phyloP scores from a whole-genome alignment of 83 land plant genomes.

The Diphasiastrum complanatum region DNA sequence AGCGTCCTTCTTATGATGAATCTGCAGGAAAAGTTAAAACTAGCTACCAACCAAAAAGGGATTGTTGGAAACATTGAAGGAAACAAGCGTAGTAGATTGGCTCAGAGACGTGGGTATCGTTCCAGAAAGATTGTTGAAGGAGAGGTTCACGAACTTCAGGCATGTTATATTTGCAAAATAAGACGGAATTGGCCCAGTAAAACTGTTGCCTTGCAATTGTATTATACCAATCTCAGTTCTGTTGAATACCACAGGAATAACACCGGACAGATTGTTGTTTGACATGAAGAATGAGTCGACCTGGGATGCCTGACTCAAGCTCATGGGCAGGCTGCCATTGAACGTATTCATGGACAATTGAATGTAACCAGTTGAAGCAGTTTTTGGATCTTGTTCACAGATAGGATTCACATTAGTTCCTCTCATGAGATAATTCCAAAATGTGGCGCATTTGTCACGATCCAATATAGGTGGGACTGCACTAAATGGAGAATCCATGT shows the following conservation, averaged over 20 bases:
- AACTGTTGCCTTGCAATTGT: conserved; percentile 33
- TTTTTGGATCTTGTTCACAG: conserved; percentile 24
- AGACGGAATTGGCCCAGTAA: conserved; percentile 48
- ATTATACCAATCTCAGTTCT: conserved; percentile 33
- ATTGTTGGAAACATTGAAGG: too few relatives aligned
- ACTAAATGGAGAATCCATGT: too few relatives aligned
- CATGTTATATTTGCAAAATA: conserved; percentile 37
- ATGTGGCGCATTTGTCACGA: too few relatives aligned
- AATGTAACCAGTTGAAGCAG: conserved; percentile 26
- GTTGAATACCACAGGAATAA: conserved; percentile 37
- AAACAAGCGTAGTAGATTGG: too few relatives aligned
- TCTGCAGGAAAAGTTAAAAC: too few relatives aligned
- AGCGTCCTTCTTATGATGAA: too few relatives aligned
- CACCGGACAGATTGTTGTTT: conserved; percentile 39
- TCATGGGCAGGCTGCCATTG: conserved; percentile 28
- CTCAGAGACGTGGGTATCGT: too few relatives aligned
- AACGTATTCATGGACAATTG: conserved; percentile 31
- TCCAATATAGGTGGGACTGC: too few relatives aligned
- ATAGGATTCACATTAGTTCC: conserved; percentile 33
- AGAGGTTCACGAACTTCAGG: conserved; percentile 36
- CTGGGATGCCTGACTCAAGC: conserved; percentile 33
- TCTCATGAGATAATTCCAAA: conserved; percentile 18
- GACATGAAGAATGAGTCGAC: conserved; percentile 28
- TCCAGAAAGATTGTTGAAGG: conserved; percentile 44
- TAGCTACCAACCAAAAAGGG: too few relatives aligned